Percentiles rank a stretch among this genome's conserved stretches.
Conservation (phyloP, 306 rosid species). For the Echinosophora koreensis region DNA sequence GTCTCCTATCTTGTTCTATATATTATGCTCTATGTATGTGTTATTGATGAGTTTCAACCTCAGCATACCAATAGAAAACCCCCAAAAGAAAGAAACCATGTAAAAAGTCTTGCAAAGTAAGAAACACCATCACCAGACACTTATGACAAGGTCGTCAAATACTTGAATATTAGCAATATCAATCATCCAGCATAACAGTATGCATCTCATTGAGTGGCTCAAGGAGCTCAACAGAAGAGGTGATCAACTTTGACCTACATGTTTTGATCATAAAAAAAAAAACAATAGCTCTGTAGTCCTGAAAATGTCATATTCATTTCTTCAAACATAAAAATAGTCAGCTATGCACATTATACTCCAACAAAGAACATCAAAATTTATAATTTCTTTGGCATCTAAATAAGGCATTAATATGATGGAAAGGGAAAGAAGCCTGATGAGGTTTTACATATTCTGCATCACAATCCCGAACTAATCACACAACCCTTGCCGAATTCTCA, state of each 20-base stretch:
- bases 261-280: slow-evolving; percentile 22
- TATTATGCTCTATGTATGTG: slow-evolving; percentile 36
- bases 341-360: slow-evolving; percentile 34
- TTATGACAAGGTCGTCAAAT: slow-evolving; percentile 45
- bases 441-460: slow-evolving; percentile 4
- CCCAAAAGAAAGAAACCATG: slow-evolving; percentile 44
- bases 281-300: slow-evolving; percentile 35
- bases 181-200: slow-evolving; percentile 48
- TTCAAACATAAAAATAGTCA: slow-evolving; percentile 39
- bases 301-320: slow-evolving; percentile 36
- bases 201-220: slow-evolving; percentile 47
- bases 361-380: slow-evolving; percentile 5
- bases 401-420: slow-evolving; percentile 4
- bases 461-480: slow-evolving; percentile 12
- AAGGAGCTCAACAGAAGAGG: slow-evolving; percentile 54
- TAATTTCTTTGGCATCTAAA: slow-evolving; percentile 16
- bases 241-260: slow-evolving; percentile 48
- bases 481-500: slow-evolving; percentile 40
- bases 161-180: slow-evolving; percentile 54
- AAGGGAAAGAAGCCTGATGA: slow-evolving; percentile 1
- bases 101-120: slow-evolving; percentile 41
- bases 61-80: slow-evolving; percentile 35
- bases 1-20: slow-evolving; percentile 52
- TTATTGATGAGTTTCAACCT: slow-evolving; percentile 38
- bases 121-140: slow-evolving; percentile 46